Conservation (phyloP, 176 grass and related monocot species). For the Raddia distichophylla region DNA sequence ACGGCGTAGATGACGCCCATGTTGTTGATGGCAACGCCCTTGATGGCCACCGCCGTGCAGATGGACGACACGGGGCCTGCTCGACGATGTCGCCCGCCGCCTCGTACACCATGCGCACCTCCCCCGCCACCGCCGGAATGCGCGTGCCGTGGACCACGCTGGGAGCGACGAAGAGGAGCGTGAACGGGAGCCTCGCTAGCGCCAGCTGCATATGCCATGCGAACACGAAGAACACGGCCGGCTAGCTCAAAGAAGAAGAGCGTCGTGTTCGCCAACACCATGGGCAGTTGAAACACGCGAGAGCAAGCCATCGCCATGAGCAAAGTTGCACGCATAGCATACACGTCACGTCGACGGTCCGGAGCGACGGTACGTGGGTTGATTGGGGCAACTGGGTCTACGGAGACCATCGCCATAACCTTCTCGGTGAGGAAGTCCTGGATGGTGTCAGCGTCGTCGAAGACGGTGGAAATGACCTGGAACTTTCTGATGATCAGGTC, state of each 20-base stretch:
- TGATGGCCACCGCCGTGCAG: slow-evolving; percentile 55
- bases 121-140: slow-evolving; percentile 32
- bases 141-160: slow-evolving; percentile 50
- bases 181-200: slow-evolving; percentile 52
- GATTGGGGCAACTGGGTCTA: no score
- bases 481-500: background rate
- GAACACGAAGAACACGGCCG: slow-evolving; percentile 47
- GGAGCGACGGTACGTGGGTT: background rate
- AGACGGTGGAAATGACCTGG: slow-evolving; percentile 62
- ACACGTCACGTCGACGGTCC: background rate
- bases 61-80: slow-evolving; percentile 65
- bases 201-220: slow-evolving; percentile 51
- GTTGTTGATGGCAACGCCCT: slow-evolving; percentile 60
- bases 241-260: slow-evolving; percentile 41
- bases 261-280: slow-evolving; percentile 46
- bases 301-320: background rate
- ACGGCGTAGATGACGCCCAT: slow-evolving; percentile 56
- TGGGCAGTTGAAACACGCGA: slow-evolving; percentile 43
- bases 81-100: slow-evolving; percentile 48
- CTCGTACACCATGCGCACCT: slow-evolving; percentile 47
- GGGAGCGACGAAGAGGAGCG: slow-evolving; percentile 58
- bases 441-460: slow-evolving; percentile 62
- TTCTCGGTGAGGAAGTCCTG: slow-evolving; percentile 68
- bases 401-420: no score
- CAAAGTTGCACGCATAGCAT: background rate